phyloP scores from a whole-genome alignment of 768 basidiomycete species.

The Lentinula boryana region DNA sequence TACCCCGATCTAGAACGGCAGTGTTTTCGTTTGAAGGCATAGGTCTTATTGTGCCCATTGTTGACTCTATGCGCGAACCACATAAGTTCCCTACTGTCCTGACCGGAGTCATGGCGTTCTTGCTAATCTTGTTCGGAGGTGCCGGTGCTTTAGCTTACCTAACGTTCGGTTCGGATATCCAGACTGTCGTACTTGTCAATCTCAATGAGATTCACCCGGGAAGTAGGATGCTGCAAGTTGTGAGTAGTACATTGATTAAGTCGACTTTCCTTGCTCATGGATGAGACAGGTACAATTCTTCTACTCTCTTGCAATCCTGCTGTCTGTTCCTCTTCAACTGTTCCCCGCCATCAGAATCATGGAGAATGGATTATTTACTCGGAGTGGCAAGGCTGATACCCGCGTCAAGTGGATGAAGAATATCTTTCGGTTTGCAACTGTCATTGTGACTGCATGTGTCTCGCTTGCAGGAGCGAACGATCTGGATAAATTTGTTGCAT shows the following conservation, averaged over 20 bases:
- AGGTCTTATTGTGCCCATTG: conserved; percentile 93
- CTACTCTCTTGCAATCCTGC: conserved; percentile 88
- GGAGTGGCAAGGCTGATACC: conserved; percentile 75
- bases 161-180: conserved; percentile 80
- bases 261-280: neutral
- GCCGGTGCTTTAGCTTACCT: conserved; percentile 83
- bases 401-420: conserved; percentile 98
- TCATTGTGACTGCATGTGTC: conserved; percentile 76
- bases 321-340: conserved; percentile 90
- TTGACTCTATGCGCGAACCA: conserved; percentile 95
- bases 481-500: conserved; percentile 92
- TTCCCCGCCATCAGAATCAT: conserved; percentile 98
- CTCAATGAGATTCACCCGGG: conserved; percentile 52
- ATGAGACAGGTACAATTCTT: conserved; percentile 64
- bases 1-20: conserved; percentile 60
- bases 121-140: conserved; percentile 82
- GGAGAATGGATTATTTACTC: conserved; percentile 90
- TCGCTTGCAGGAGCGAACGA: conserved; percentile 82
- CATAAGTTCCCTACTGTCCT: conserved; percentile 86
- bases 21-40: conserved; percentile 99
- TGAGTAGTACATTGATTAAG: conserved; percentile 31
- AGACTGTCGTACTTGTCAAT: conserved; percentile 95
- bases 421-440: conserved; percentile 67
- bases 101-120: conserved; percentile 87
- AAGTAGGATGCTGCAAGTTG: conserved; percentile 83